Evolutionary conservation across 257 asterid species (phyloP).

Genomic region (Marsdenia floribunda): DNA sequence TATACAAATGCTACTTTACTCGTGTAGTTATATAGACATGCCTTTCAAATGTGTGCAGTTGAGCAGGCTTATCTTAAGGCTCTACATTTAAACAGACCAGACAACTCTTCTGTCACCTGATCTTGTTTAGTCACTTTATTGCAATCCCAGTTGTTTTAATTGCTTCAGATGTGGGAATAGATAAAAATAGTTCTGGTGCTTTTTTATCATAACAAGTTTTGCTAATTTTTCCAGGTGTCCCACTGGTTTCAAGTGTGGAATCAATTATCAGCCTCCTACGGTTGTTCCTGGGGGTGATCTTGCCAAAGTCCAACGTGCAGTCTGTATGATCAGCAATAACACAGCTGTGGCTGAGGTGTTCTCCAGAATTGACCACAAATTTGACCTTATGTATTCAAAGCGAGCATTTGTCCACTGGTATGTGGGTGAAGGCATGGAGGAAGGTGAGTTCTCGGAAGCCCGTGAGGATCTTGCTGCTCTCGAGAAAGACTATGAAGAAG

Average conservation of each 20-base stretch:
- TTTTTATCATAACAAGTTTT: background rate
- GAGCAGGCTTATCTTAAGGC: background rate
- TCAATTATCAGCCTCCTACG: constrained; percentile 21
- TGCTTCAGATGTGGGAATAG: background rate
- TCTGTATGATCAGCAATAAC: constrained; percentile 20
- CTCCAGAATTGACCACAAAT: constrained; percentile 17
- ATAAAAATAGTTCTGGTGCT: background rate
- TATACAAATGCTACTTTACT: background rate
- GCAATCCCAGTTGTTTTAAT: background rate
- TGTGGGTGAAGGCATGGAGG: constrained; percentile 21
- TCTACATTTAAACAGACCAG: background rate
- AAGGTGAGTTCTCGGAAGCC: constrained; percentile 21
- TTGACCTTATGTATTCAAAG: constrained; percentile 22
- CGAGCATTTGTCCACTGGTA: constrained; percentile 21
- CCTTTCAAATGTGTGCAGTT: background rate
- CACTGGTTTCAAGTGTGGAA: constrained; percentile 23
- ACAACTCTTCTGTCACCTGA: background rate
- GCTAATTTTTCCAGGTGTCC: constrained; percentile 15
- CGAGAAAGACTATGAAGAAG: constrained; percentile 22
- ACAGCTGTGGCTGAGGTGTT: constrained; percentile 19
- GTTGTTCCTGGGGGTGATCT: constrained; percentile 21
- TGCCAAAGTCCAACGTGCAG: constrained; percentile 21
- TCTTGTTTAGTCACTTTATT: background rate
- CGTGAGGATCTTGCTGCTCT: constrained; percentile 19
- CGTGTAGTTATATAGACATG: background rate